A percentile compares a stretch with the other conserved stretches of the same genome.
Evolutionary conservation across 768 basidiomycete genomes (phyloP).

Genomic region (Hysterangium stoloniferum): DNA sequence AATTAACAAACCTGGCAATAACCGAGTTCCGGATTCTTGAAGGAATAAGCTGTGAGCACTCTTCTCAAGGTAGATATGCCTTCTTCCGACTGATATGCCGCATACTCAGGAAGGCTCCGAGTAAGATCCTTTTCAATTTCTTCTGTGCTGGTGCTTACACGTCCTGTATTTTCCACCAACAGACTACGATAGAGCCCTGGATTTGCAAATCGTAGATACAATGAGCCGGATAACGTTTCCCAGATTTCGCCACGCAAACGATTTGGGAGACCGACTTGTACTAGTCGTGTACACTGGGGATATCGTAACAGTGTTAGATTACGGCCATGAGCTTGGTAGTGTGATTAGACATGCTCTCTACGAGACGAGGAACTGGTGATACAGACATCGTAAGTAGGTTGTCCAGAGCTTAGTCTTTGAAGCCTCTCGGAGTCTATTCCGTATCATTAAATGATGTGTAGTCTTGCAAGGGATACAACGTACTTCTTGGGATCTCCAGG

Average conservation of each 20-base stretch:
- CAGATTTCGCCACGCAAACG: constrained; percentile 94
- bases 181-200: constrained; percentile 76
- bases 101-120: constrained; percentile 92
- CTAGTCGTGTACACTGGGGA: constrained; percentile 92
- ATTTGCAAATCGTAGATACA: constrained; percentile 82
- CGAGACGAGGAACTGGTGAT: background rate
- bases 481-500: constrained; percentile 91
- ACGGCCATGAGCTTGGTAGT: constrained; percentile 71
- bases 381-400: constrained; percentile 69
- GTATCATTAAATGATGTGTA: background rate
- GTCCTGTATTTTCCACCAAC: constrained; percentile 68
- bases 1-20: constrained; percentile 70
- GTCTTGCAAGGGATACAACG: constrained; percentile 16
- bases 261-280: constrained; percentile 95
- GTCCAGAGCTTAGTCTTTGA: constrained; percentile 97
- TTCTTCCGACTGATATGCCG: constrained; percentile 86
- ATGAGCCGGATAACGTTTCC: constrained; percentile 93
- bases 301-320: constrained; percentile 94
- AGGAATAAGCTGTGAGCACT: constrained; percentile 92
- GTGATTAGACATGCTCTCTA: constrained; percentile 6
- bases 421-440: constrained; percentile 68
- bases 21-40: constrained; percentile 89
- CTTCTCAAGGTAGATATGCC: constrained; percentile 80
- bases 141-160: constrained; percentile 83
- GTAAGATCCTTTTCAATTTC: constrained; percentile 99